These are phyloP conservation scores for Histomonas meleagridis DNA, from an alignment of 208 protist genomes.

Conservation along the genomic window DNA sequence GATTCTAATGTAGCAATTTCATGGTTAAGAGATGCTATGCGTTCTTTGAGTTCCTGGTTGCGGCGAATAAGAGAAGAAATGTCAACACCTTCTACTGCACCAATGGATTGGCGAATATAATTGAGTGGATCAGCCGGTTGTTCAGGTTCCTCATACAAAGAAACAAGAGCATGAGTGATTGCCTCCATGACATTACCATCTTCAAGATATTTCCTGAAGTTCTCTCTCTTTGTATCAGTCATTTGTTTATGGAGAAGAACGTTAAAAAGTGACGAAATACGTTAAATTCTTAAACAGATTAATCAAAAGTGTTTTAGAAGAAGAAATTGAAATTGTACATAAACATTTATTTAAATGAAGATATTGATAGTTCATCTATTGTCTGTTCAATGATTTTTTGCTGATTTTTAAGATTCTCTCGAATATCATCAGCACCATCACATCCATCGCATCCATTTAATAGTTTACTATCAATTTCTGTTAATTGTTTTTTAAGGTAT, in stretches of 20 bases:
- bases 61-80: background rate
- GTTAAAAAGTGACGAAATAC: too few relatives aligned
- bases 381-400: too few relatives aligned
- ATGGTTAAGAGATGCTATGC: background rate
- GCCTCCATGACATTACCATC: background rate
- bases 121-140: background rate
- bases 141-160: constrained; percentile 1
- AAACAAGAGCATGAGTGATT: background rate
- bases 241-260: too few relatives aligned
- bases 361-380: too few relatives aligned
- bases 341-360: too few relatives aligned
- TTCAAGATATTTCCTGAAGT: constrained; percentile 26
- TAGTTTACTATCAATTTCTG: background rate
- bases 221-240: too few relatives aligned
- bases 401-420: too few relatives aligned
- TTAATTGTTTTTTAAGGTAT: background rate
- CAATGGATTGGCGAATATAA: background rate
- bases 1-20: background rate
- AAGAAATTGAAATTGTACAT: too few relatives aligned
- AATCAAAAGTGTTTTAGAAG: too few relatives aligned
- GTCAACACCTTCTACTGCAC: background rate
- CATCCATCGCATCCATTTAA: background rate
- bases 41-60: background rate
- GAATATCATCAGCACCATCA: background rate
- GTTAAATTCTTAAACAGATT: too few relatives aligned